Evolutionary conservation across 305 asterid species (phyloP).

Genomic region (Fraxinus albicans): DNA sequence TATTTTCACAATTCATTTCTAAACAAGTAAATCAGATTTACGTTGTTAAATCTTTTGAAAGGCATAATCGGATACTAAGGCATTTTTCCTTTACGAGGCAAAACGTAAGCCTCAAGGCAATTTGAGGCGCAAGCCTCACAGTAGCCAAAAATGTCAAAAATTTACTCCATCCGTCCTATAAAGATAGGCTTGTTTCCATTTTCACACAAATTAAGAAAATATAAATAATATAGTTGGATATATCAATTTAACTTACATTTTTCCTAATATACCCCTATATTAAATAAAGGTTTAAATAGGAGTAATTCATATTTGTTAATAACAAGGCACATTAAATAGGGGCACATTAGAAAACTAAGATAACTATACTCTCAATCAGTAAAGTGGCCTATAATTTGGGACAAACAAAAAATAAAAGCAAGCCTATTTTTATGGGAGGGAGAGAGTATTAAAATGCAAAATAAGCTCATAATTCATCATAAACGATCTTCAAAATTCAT

Average conservation of each 20-base stretch:
- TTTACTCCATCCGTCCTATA: background rate
- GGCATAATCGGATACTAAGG: background rate
- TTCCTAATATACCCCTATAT: background rate
- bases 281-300: too few species aligned
- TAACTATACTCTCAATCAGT: background rate
- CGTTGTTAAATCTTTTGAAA: too few species aligned
- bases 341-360: background rate
- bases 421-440: background rate
- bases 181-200: background rate
- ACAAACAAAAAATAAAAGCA: background rate
- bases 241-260: background rate
- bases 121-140: background rate
- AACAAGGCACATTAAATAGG: background rate
- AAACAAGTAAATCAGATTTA: background rate
- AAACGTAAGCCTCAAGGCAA: background rate
- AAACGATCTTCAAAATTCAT: background rate
- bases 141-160: background rate
- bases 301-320: background rate
- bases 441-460: background rate
- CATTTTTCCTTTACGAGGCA: background rate
- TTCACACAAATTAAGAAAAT: background rate
- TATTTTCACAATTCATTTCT: background rate
- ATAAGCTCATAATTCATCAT: background rate
- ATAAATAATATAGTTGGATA: background rate
- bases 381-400: background rate